These are phyloP conservation scores for Cenchrus fungigraminus DNA, from an alignment of 176 grass and related monocot genomes.

Conservation along the genomic window DNA sequence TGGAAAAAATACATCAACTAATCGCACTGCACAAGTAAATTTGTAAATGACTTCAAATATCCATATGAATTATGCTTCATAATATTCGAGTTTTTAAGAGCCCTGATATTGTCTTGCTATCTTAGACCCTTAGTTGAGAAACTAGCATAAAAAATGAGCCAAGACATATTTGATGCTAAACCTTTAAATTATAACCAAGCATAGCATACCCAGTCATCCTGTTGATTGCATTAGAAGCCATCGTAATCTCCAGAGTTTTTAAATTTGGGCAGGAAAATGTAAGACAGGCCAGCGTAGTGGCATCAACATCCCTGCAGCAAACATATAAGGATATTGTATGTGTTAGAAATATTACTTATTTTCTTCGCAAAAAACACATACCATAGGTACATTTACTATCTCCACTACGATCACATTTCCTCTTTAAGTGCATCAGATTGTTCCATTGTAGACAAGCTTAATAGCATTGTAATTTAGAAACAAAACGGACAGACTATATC, in stretches of 20 bases:
- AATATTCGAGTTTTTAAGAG: not conserved
- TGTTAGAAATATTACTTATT: conserved; percentile 31
- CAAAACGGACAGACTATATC: not conserved
- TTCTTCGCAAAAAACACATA: conserved; percentile 24
- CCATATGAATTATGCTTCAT: not conserved
- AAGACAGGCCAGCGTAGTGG: conserved; percentile 68
- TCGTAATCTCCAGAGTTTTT: conserved; percentile 79
- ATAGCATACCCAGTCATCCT: conserved; percentile 80
- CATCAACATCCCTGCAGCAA: conserved; percentile 83
- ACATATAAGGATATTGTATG: conserved; percentile 24
- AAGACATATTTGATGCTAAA: not conserved
- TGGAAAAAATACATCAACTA: conserved; percentile 15
- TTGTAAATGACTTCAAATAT: conserved; percentile 32
- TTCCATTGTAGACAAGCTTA: not conserved
- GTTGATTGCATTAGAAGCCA: conserved; percentile 69
- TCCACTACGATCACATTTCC: not conserved
- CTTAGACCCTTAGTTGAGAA: not conserved
- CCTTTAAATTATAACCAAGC: conserved; percentile 24
- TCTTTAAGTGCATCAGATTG: not conserved
- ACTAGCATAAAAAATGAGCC: not conserved
- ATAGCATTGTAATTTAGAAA: not conserved
- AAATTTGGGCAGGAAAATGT: conserved; percentile 74
- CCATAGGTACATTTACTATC: not conserved
- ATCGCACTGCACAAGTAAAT: conserved; percentile 18
- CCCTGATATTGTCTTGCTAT: conserved; percentile 1